phyloP scores from a whole-genome alignment of 2,329 filamentous ascomycete species.

The Verticillium albo-atrum region DNA sequence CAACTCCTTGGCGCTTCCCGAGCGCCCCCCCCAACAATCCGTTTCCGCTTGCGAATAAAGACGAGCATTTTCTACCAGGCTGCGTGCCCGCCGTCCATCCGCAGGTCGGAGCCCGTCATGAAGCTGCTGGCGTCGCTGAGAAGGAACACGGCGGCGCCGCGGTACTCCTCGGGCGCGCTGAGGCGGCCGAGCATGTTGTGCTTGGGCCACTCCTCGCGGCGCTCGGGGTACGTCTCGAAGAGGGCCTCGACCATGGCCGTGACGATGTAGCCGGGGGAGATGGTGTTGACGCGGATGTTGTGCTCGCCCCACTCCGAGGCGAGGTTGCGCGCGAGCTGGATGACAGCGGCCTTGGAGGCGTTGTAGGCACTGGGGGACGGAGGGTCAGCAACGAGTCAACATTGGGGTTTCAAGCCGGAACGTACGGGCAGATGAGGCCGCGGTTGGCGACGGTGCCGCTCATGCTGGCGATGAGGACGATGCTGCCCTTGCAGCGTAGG shows the following conservation, averaged over 20 bases:
- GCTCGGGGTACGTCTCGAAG: constrained; percentile 71
- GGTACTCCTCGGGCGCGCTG: constrained; percentile 18
- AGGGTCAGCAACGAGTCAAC: constrained; percentile 18
- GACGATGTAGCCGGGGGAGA: constrained; percentile 10
- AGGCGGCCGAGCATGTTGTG: constrained; percentile 8
- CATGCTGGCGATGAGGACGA: constrained; percentile 35
- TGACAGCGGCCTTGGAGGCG: constrained; percentile 68
- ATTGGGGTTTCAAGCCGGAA: constrained; percentile 7
- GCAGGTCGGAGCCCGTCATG: constrained; percentile 51
- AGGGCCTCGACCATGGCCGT: constrained; percentile 70
- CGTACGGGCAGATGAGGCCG: constrained; percentile 55
- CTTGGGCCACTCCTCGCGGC: constrained; percentile 24
- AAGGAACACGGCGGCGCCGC: constrained; percentile 55
- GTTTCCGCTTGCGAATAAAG: not conserved
- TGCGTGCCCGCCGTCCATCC: constrained; percentile 67
- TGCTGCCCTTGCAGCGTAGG: constrained; percentile 45
- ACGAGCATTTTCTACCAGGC: constrained; percentile 42
- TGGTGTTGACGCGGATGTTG: constrained; percentile 45
- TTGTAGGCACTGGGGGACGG: constrained; percentile 66
- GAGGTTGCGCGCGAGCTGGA: constrained; percentile 67
- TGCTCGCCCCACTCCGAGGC: constrained; percentile 69
- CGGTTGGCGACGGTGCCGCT: constrained; percentile 38
- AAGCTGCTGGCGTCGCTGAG: constrained; percentile 34
- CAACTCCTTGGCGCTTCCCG: not conserved
- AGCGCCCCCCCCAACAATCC: too few species aligned